Evolutionary conservation across 2,329 filamentous ascomycete species (phyloP), one percentile per base, ranked within the genome.

Genomic region (Canariomyces notabilis): DNA sequence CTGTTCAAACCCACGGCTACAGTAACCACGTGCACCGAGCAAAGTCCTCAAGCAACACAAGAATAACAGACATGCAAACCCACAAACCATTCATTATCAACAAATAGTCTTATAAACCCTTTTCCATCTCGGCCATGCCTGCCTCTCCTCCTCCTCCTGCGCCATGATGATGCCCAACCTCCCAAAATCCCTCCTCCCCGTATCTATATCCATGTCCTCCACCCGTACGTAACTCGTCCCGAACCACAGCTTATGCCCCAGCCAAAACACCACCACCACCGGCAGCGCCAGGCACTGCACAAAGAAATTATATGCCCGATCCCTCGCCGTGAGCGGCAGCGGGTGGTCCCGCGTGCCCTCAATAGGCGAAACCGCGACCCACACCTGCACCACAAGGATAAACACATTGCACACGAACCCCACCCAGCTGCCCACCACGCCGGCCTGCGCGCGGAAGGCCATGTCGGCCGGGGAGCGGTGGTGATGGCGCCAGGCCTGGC

Each of bases 381-480:
- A 57, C 52, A 71, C 58, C 61, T 80, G 76, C 9, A 77, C 78
- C 21, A 76, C 64, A 21, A 82, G 63, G 6, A 82, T 75, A 2
- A 84, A 51, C 9, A 76, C 54, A 52, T 79, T 78, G 23, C 86
- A 70, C 29, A 61, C 46, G 4, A 87, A 64, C 6, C 84, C 83
- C 4, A 86, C 35, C 66, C 73, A 87, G 1, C 81, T 86, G 15
- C 84, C 84, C 6, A 66, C 68, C 3, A 85, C 70, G 32, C 84
- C 85, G 29, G 73, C 71, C 33, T 78, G 67, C 2, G 81, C 79
- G 42, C 71, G 64, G 68, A 84, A 88, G 0, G 83, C 79, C 12
- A 89, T 76, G 63, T 87, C 83, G 34, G 82, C 76, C 1, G 83
- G 62, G 2, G 72, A 76, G 61, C 80, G 79, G n/a, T 80, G 78